Base-by-base conservation (phyloP, 768 basidiomycete species). In the Tylopilus intermedius region DNA sequence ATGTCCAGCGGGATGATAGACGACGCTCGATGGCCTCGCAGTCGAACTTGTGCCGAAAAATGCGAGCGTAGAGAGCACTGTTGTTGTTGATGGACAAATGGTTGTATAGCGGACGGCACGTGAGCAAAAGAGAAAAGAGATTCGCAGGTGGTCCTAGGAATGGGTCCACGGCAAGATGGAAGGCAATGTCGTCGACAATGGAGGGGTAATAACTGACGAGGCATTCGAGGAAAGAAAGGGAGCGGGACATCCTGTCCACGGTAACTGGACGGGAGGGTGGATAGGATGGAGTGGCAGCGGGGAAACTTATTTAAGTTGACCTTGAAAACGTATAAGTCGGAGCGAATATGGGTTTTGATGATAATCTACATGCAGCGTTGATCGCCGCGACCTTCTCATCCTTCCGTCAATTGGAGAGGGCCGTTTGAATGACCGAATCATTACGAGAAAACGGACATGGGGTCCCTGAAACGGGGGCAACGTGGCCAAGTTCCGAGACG, bases 1-100 rank as follows among this genome's bases (percentile, higher is more conserved):
- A 73, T 5, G 67, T 58, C 71, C 76, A 76, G 44, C 68, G 59
- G 40, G 62, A 46, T 30, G 67, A 64, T 11, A 76, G 65, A 42
- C 77, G 72, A 46, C 76, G 73, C 30, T 56, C 58, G 39, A 72
- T 62, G 13, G 78, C 79, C 10, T 38, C 50, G 33, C 40, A 61
- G 45, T 80, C 77, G 45, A 80, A 80, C 54, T 77, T 78, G 60
- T 61, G 59, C 11, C 64, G 65, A 57, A 77, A 81, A 37, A 78
- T 72, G 49, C 66, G 62, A 14, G 76, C 76, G 52, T 75, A 78
- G 21, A 79, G 66, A 35, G 62, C 63, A 30, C 65, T 55, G 53
- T 76, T 76, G 54, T 67, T 64, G 55, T 61, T 47, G 37, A 70
- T 61, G 13, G 67, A 71, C 26, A 79, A 61, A 2, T 68, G 67